Base-by-base conservation (phyloP, 2,329 filamentous ascomycete species). In the Polytolypa hystricis region DNA sequence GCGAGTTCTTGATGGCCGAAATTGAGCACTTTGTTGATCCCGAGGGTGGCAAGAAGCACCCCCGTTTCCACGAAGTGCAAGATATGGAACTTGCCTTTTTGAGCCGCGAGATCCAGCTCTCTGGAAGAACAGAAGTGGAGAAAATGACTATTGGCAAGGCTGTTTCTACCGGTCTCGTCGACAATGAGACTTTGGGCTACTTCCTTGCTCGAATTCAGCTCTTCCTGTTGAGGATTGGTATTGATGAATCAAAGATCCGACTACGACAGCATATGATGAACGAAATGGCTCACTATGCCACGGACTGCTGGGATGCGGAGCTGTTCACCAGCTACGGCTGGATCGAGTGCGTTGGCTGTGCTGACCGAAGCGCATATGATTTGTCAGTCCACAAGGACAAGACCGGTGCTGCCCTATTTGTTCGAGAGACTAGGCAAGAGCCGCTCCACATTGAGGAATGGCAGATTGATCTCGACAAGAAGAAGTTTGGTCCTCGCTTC, bases 21-120 rank as follows among this genome's bases (percentile, higher is more conserved):
- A 94, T 98, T 50, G 91, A 98, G 68, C 91, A 98, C 62, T 98
- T 84, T 56, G 91, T 98, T 48, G 91, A 98, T 54, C 91, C 91
- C 8, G 72, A 91, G 54, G 78, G 85, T 55, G 85, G 86, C 64
- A 98, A 98, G 77, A 93, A 91, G 66, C 91, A 98, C 60, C 65
- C 73, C 35, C 81, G 87, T 39, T 98, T 98, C 64, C 64, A 76
- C 30, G 84, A 94, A 52, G 79, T 98, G 41, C 79, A 84, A 55
- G 69, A 93, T 49, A 65, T 91, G 31, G 81, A 93, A 66, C 72
- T 98, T 40, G 75, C 80, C 37, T 75, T 98, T 17, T 74, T 98
- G 31, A 81, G 91, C 58, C 81, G 84, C 30, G 69, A 91, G 23
- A 83, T 84, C 2, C 91, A 98, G 64, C 74, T 91, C 31, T 74